These are phyloP conservation scores for Stemphylium vesicarium DNA, from an alignment of 2,329 filamentous ascomycete species.

Conservation along the genomic window DNA sequence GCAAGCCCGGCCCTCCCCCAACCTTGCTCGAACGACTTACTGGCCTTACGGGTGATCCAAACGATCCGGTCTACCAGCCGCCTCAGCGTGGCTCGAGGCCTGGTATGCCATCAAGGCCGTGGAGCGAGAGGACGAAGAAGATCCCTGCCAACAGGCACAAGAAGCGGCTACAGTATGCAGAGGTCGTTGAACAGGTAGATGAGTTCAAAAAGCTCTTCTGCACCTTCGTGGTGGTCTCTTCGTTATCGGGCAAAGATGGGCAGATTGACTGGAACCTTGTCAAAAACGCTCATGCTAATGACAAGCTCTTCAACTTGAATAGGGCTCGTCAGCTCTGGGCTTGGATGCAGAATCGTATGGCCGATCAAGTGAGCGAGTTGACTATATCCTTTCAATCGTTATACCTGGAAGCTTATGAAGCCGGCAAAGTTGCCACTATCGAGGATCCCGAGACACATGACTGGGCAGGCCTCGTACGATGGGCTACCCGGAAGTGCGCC, in stretches of 20 bases:
- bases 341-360: constrained; percentile 43
- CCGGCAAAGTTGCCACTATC: constrained; percentile 65
- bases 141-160: constrained; percentile 13
- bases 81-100: constrained; percentile 14
- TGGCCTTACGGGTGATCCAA: constrained; percentile 42
- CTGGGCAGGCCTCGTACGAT: constrained; percentile 70
- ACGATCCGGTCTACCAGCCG: constrained; percentile 35
- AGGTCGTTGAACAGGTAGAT: constrained; percentile 27
- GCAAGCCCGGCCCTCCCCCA: constrained; percentile 19
- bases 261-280: constrained; percentile 53
- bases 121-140: constrained; percentile 25
- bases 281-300: constrained; percentile 46
- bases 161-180: constrained; percentile 24
- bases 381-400: constrained; percentile 68
- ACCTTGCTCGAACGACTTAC: constrained; percentile 44
- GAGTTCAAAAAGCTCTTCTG: constrained; percentile 42
- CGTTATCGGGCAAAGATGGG: constrained; percentile 45
- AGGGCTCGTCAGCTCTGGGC: constrained; percentile 49
- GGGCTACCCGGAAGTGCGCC: constrained; percentile 62
- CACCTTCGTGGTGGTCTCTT: constrained; percentile 40
- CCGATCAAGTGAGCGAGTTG: constrained; percentile 60
- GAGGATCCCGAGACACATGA: constrained; percentile 70
- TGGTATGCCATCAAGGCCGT: constrained; percentile 5
- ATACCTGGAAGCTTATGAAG: constrained; percentile 71
- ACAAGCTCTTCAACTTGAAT: constrained; percentile 41